A percentile compares a stretch with the other conserved stretches of the same genome.
phyloP scores from a whole-genome alignment of 441 rosid species.

The Jatropha podagrica region DNA sequence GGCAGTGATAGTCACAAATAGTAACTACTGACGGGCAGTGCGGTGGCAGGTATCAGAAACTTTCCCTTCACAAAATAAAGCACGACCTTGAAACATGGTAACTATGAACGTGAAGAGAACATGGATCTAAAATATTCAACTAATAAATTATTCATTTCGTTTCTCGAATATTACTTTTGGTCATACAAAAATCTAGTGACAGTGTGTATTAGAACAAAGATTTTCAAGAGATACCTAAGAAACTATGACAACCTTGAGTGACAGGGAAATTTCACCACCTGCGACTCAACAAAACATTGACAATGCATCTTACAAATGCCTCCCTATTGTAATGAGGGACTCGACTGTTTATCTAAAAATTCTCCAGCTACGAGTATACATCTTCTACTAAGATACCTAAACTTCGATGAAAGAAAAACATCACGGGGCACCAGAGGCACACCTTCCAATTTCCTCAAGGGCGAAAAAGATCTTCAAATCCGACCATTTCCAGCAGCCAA shows the following conservation, averaged over 20 bases:
- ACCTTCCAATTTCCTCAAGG: conserved; percentile 19
- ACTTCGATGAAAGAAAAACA: neutral
- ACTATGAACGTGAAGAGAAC: neutral
- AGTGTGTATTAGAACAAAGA: neutral
- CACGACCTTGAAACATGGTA: no score
- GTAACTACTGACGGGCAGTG: no score
- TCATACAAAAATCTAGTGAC: neutral
- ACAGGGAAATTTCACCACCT: conserved; percentile 15
- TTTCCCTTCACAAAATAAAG: no score
- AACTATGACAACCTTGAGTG: neutral
- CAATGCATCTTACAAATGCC: conserved; percentile 31
- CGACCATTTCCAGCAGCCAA: conserved; percentile 14
- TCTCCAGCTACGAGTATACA: conserved; percentile 24
- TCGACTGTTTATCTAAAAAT: conserved; percentile 12
- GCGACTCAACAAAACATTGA: conserved; percentile 21
- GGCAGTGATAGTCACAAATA: no score
- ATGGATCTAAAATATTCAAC: neutral
- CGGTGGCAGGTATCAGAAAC: no score
- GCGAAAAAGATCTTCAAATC: conserved; percentile 21
- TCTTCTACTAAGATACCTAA: conserved; percentile 10
- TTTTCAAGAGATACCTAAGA: neutral
- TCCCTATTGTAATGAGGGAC: conserved; percentile 14
- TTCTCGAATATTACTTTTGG: neutral
- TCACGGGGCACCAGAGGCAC: conserved; percentile 14
- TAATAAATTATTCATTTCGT: neutral